These are phyloP conservation scores for Cladosporium sp. DNA, from an alignment of 2,329 filamentous ascomycete species.

Conservation along the genomic window DNA sequence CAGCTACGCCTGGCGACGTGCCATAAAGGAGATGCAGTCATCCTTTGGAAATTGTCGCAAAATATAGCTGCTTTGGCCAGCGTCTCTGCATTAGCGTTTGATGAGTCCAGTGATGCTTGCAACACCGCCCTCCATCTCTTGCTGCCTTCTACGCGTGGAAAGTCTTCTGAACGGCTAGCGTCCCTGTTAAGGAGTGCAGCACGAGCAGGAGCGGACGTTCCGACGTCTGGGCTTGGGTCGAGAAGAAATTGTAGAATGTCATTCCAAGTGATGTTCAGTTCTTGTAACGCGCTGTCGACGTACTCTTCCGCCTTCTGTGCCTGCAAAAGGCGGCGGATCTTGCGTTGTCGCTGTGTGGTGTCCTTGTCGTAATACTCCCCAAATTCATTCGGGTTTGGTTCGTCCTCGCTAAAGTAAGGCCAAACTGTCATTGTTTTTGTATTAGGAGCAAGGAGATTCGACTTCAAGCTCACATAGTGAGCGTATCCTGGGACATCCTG, in stretches of 20 bases:
- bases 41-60: slow-evolving; percentile 34
- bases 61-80: slow-evolving; percentile 32
- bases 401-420: slow-evolving; percentile 36
- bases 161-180: slow-evolving; percentile 30
- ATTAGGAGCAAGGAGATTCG: slow-evolving; percentile 40
- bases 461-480: slow-evolving; percentile 38
- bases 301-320: slow-evolving; percentile 33
- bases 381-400: slow-evolving; percentile 27
- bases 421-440: slow-evolving; percentile 36
- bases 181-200: slow-evolving; percentile 18
- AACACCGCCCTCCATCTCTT: slow-evolving; percentile 32
- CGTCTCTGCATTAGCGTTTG: slow-evolving; percentile 16
- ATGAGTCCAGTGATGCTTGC: slow-evolving; percentile 21
- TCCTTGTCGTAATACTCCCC: slow-evolving; percentile 28
- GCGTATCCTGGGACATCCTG: slow-evolving; percentile 35
- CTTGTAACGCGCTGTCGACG: slow-evolving; percentile 32
- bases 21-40: slow-evolving; percentile 37
- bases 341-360: slow-evolving; percentile 25
- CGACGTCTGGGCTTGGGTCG: slow-evolving; percentile 24
- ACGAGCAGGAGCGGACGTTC: slow-evolving; percentile 16
- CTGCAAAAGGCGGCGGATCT: slow-evolving; percentile 33
- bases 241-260: slow-evolving; percentile 38
- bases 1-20: slow-evolving; percentile 34
- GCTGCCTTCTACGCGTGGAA: slow-evolving; percentile 22
- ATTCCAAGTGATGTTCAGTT: slow-evolving; percentile 33